A percentile compares a stretch with the other conserved stretches of the same genome.
Evolutionary conservation across 75 land plant genomes (phyloP).

Genomic region (Cunninghamia lanceolata): DNA sequence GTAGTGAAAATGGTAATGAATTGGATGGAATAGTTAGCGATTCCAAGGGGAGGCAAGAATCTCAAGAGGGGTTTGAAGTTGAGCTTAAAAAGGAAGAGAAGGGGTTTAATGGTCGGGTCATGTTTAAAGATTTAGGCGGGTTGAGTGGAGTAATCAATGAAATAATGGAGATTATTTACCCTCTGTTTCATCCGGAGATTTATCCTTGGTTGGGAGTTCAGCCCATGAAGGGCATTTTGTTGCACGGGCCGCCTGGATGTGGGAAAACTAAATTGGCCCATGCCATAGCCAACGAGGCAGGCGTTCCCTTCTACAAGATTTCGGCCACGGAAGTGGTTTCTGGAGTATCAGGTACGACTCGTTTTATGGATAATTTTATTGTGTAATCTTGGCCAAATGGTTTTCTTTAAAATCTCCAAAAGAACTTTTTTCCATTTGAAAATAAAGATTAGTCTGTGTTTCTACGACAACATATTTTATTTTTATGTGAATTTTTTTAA

Average conservation of each 20-base stretch:
- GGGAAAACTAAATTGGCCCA: constrained; percentile 96
- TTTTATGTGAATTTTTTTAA: too few relatives aligned
- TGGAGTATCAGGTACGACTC: constrained; percentile 75
- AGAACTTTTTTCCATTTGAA: background rate
- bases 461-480: background rate
- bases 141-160: constrained; percentile 57
- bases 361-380: background rate
- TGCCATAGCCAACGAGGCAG: constrained; percentile 94
- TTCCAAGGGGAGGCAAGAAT: background rate
- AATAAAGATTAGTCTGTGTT: background rate
- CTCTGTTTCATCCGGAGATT: constrained; percentile 63
- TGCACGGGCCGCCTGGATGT: constrained; percentile 97
- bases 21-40: background rate
- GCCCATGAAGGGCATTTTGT: constrained; percentile 71
- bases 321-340: constrained; percentile 95
- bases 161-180: constrained; percentile 72
- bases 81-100: background rate
- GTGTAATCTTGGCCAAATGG: background rate
- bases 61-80: background rate
- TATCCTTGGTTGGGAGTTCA: constrained; percentile 63
- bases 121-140: constrained; percentile 86
- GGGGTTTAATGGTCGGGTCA: constrained; percentile 20
- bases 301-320: constrained; percentile 84
- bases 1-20: background rate
- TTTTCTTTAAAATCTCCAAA: background rate